phyloP scores from a whole-genome alignment of 768 basidiomycete genomes.

The Leccinum subtestaceum region DNA sequence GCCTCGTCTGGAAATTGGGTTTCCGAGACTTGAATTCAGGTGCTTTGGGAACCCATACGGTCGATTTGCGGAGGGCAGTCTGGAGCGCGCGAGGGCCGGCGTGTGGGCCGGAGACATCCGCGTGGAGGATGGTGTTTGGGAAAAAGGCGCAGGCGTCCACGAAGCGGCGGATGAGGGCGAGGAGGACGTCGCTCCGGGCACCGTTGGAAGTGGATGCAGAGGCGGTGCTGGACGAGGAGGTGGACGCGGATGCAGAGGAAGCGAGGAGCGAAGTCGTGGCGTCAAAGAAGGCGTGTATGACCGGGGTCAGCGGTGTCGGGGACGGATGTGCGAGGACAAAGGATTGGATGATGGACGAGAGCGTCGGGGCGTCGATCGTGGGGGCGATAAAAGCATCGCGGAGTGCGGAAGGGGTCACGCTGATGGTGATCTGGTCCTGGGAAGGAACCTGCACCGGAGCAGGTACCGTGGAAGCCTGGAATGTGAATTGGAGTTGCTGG shows the following conservation, averaged over 20 bases:
- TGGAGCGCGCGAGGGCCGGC: slow-evolving; percentile 58
- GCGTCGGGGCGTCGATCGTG: slow-evolving; percentile 44
- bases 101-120: slow-evolving; percentile 51
- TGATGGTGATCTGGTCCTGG: slow-evolving; percentile 24
- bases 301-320: slow-evolving; percentile 46
- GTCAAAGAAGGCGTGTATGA: slow-evolving; percentile 55
- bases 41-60: slow-evolving; percentile 17
- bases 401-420: slow-evolving; percentile 27
- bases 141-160: slow-evolving; percentile 53
- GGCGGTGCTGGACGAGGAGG: slow-evolving; percentile 35
- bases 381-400: slow-evolving; percentile 33
- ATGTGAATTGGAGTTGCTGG: slow-evolving; percentile 43
- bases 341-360: slow-evolving; percentile 54
- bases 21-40: slow-evolving; percentile 43
- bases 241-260: slow-evolving; percentile 26
- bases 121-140: slow-evolving; percentile 46
- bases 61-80: slow-evolving; percentile 55
- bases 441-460: slow-evolving; percentile 34
- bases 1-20: slow-evolving; percentile 44
- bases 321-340: slow-evolving; percentile 49
- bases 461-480: slow-evolving; percentile 43
- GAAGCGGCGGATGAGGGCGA: slow-evolving; percentile 43
- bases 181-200: slow-evolving; percentile 10
- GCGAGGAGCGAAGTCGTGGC: slow-evolving; percentile 36
- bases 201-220: slow-evolving; percentile 23